Conservation (phyloP, 495 filamentous ascomycete genomes). For the Lasiosphaeriaceae sp. region DNA sequence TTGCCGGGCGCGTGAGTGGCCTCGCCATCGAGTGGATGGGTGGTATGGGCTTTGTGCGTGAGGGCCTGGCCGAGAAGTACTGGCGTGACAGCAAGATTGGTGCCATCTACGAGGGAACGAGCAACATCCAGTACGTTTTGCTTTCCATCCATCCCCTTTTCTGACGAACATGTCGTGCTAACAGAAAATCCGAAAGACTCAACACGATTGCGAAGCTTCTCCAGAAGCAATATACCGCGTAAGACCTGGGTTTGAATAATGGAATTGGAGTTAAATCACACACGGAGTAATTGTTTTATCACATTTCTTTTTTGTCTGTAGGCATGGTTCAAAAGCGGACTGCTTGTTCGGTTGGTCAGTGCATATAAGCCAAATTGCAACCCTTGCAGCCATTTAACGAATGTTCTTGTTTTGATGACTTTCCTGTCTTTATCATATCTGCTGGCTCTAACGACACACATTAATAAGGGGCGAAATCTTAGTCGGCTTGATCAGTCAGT, state of each 20-base stretch:
- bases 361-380: no score
- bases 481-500: no score
- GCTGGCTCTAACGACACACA: no score
- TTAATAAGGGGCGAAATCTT: no score
- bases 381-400: no score
- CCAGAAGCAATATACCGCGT: conserved; percentile 81
- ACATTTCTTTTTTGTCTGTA: no score
- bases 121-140: conserved; percentile 53
- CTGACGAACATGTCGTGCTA: conserved; percentile 28
- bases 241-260: conserved; percentile 4
- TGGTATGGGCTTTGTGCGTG: conserved; percentile 92
- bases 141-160: neutral
- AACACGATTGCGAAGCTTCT: conserved; percentile 91
- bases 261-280: neutral
- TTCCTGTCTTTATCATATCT: no score
- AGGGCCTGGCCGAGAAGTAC: conserved; percentile 97
- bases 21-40: conserved; percentile 98
- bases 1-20: conserved; percentile 82
- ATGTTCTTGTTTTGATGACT: no score
- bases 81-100: conserved; percentile 98
- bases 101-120: conserved; percentile 94
- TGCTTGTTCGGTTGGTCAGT: no score
- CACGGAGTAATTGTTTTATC: no score
- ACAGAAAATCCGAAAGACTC: conserved; percentile 65
- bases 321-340: no score